Evolutionary conservation across 2,329 filamentous ascomycete genomes (phyloP), one percentile per base, ranked within the genome.

Genomic region (Monilinia vaccinii-corymbosi): DNA sequence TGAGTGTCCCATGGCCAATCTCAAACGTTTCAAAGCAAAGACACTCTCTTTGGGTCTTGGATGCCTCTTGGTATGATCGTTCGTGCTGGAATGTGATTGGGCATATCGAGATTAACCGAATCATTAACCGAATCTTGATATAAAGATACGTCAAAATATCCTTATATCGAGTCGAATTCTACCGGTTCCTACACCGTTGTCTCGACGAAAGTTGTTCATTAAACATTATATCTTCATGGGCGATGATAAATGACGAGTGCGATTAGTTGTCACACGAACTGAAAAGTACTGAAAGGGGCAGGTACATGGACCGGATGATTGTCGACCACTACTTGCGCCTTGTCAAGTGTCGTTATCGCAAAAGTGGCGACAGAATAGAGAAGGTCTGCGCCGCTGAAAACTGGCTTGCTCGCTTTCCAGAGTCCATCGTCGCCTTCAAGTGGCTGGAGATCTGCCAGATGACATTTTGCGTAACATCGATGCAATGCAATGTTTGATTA

Each of bases 1-100:
- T 23, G 18, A 4, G 11, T 44, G 18, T 18, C 40, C 36, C 9
- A n/a, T n/a, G 18, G 21, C 40, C 21, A 44, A 44, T 21, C n/a
- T n/a, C n/a, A n/a, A n/a, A n/a, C n/a, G n/a, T n/a, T 82, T 34
- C 72, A 76, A 55, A 78, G 76, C 67, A 74, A 76, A n/a, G 75
- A 76, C 23, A 75, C 75, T 16, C 79, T 82, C 67, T 79, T 80
- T 71, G 78, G 78, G 63, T 78, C 76, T 67, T 84, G 82, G 69
- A 70, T 84, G 53, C 70, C 84, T 18, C 77, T 76, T 0, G 76
- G 77, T 4, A 75, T 81, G 2, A 73, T 77, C 42, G 73, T 83
- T 47, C 77, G 81, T 14, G 70, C 82, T 4, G 81, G 82, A 73
- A 72, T 84, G 62, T 78, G 81, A 67, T 78, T 83, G 76, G 81